Evolutionary conservation across 352 stramenopile species (phyloP), one percentile per base, ranked within the genome.

Genomic region (Phytophthora citrophthora): DNA sequence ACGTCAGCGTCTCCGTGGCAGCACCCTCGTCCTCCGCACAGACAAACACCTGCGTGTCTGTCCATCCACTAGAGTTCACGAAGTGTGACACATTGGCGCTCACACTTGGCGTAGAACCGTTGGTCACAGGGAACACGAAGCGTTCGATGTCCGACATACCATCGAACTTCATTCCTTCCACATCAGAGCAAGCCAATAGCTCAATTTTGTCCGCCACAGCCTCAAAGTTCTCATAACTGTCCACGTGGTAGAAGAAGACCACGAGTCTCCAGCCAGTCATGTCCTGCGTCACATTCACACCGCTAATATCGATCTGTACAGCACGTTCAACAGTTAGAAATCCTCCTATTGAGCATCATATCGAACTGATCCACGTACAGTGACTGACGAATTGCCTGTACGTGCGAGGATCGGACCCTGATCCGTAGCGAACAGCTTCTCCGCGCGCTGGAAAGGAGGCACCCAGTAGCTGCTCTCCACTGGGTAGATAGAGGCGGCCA

Each of bases 371-470:
- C 36, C 16, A 61, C 68, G 47, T 72, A 90, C 81, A 48, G 76
- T 76, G 64, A 95, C 70, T 1, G 70, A 85, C 10, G 87, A 91
- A 52, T 91, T 82, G 46, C 87, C 87, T 0, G 52, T 51, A 58
- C 77, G 76, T 38, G 82, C 81, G 39, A 95, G 70, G 18, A 95
- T 68, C 0, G 87, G 87, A 0, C 87, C 87, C 6, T 85, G 56
- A 55, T 95, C 61, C 5, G 76, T 89, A 15, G 83, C 87, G 63
- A 95, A 95, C 48, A 95, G 82, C 69, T 95, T 95, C 67, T 95
- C 87, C 7, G 87, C 86, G 51, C 87, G 86, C 64, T 95, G 87
- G 61, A 90, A 94, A 3, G 87, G 79, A 2, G 86, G 86, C 34
- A 94, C 76, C 86, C 86, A 94, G 29, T 85, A 72, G 54, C 76